Conservation (phyloP, 176 grass and related monocot genomes). For the Triticum monococcum region DNA sequence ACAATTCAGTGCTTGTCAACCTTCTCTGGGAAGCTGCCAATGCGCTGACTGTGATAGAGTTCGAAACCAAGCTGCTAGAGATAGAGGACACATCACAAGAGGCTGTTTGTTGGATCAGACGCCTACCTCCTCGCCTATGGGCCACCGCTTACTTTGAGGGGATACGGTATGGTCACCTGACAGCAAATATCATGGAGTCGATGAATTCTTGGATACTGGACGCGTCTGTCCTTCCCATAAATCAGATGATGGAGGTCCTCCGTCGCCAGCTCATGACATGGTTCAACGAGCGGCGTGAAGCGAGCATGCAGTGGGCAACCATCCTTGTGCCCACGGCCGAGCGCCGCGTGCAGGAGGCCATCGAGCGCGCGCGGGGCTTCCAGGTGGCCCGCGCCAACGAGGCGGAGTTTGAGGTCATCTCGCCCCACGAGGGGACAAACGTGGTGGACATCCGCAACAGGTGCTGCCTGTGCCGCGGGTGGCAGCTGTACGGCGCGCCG, state of each 20-base stretch:
- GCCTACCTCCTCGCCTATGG: constrained; percentile 70
- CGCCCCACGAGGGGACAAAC: constrained; percentile 71
- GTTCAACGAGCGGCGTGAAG: constrained; percentile 91
- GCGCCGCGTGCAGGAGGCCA: constrained; percentile 70
- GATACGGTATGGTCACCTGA: constrained; percentile 78
- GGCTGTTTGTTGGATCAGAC: constrained; percentile 90
- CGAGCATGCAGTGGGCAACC: constrained; percentile 91
- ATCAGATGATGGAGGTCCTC: constrained; percentile 96
- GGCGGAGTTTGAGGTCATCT: constrained; percentile 90
- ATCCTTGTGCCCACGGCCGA: constrained; percentile 74
- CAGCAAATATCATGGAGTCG: constrained; percentile 75
- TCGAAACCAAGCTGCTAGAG: constrained; percentile 86
- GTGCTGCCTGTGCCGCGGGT: constrained; percentile 88
- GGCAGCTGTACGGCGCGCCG: constrained; percentile 89
- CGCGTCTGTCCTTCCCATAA: constrained; percentile 78
- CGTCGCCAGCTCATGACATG: constrained; percentile 92
- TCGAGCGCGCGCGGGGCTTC: constrained; percentile 85
- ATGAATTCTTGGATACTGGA: constrained; percentile 84
- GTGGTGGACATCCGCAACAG: constrained; percentile 92
- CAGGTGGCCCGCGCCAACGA: constrained; percentile 87
- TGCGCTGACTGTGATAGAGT: constrained; percentile 85
- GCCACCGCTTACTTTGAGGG: constrained; percentile 97
- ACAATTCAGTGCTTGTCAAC: constrained; percentile 68
- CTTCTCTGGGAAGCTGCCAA: constrained; percentile 93
- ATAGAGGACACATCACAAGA: constrained; percentile 87